These are phyloP conservation scores for Penicillium longicatenatum DNA, from an alignment of 495 filamentous ascomycete species.

Conservation along the genomic window DNA sequence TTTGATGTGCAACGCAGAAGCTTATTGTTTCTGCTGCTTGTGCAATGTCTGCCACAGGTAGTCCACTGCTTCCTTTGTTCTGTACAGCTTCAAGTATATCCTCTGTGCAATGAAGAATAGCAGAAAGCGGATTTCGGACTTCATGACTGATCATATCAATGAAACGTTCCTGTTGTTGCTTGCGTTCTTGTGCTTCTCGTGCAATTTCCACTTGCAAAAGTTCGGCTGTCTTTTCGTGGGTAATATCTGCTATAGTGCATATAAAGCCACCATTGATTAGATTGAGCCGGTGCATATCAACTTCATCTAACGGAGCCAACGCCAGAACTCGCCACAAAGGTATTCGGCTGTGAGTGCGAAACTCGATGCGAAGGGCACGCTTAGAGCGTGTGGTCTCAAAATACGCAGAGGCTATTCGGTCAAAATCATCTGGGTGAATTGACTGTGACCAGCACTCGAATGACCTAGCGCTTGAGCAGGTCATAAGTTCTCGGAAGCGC, in stretches of 20 bases:
- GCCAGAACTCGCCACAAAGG: constrained; percentile 22
- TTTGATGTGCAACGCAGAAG: constrained; percentile 72
- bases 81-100: constrained; percentile 57
- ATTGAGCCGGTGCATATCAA: constrained; percentile 2
- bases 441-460: constrained; percentile 15
- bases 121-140: constrained; percentile 81
- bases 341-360: constrained; percentile 10
- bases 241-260: constrained; percentile 43
- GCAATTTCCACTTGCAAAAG: constrained; percentile 59
- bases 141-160: constrained; percentile 90
- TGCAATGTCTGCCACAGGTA: constrained; percentile 41
- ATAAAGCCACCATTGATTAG: constrained; percentile 17
- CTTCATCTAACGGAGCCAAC: constrained; percentile 16
- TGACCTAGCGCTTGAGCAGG: no score
- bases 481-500: no score
- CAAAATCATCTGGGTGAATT: constrained; percentile 25
- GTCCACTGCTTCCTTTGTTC: constrained; percentile 3
- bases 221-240: constrained; percentile 48
- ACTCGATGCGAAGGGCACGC: constrained; percentile 22
- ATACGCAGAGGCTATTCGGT: constrained; percentile 18
- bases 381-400: constrained; percentile 4
- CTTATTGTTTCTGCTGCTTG: constrained; percentile 77
- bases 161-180: constrained; percentile 77
- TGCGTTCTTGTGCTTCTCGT: constrained; percentile 64
- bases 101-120: constrained; percentile 80